Evolutionary conservation across 116 monocot species (phyloP).

Genomic region (Iris pallida): DNA sequence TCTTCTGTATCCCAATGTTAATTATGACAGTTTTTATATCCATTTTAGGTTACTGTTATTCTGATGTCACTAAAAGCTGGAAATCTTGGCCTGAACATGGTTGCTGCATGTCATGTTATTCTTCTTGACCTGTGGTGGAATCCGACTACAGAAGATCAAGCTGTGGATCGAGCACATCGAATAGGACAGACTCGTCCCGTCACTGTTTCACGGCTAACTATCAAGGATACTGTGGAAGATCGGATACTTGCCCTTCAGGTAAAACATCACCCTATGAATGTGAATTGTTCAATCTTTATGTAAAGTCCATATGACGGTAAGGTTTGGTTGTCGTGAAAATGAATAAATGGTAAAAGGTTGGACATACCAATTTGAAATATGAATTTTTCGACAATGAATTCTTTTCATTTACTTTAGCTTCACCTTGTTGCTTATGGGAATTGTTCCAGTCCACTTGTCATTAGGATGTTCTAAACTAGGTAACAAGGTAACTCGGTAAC

Average conservation of each 20-base stretch:
- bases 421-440: too few species aligned
- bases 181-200: conserved; percentile 81
- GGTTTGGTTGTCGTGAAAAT: neutral
- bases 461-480: too few species aligned
- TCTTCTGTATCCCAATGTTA: neutral
- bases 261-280: neutral
- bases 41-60: conserved; percentile 64
- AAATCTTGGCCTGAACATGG: conserved; percentile 75
- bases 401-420: too few species aligned
- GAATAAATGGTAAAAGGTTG: neutral
- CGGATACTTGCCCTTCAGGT: conserved; percentile 75
- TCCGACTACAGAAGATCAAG: conserved; percentile 78
- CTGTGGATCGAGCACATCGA: conserved; percentile 72
- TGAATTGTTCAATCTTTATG: neutral
- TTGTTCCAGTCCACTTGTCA: too few species aligned
- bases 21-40: neutral
- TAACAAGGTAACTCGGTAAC: too few species aligned
- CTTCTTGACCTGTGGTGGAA: conserved; percentile 93
- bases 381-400: too few species aligned
- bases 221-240: conserved; percentile 72
- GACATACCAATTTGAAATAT: too few species aligned
- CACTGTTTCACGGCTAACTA: conserved; percentile 54
- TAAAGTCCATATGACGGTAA: too few species aligned
- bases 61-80: conserved; percentile 86
- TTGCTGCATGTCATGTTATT: conserved; percentile 70